These are phyloP conservation scores for Fusarium nygamai DNA, from an alignment of 2,329 filamentous ascomycete species.

Conservation along the genomic window DNA sequence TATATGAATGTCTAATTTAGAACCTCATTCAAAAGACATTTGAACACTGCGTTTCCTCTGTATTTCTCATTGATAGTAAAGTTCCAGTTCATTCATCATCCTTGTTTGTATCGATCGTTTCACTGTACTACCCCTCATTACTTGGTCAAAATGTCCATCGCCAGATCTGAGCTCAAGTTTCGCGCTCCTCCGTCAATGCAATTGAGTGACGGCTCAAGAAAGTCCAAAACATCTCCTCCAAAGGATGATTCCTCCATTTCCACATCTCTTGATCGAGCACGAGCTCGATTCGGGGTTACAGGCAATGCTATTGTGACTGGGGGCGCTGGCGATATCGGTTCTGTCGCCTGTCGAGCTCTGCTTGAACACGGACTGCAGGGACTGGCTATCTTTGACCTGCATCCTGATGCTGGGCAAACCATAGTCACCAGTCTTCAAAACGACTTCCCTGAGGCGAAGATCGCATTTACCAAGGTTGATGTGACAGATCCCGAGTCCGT, in stretches of 20 bases:
- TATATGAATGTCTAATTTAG: neutral
- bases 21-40: neutral
- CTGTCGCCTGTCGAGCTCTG: neutral
- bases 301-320: constrained; percentile 18
- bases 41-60: too few relatives aligned
- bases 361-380: constrained; percentile 11
- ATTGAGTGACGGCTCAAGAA: constrained; percentile 7
- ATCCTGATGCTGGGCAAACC: neutral
- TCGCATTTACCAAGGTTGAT: constrained; percentile 4
- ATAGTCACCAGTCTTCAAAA: neutral
- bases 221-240: neutral
- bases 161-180: constrained; percentile 11
- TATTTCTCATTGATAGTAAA: fast-evolving
- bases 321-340: constrained; percentile 8
- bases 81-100: too few relatives aligned
- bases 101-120: neutral
- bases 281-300: neutral
- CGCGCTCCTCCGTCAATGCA: constrained; percentile 13
- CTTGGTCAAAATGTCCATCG: neutral
- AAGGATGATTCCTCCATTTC: fast-evolving
- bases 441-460: neutral
- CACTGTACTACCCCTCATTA: neutral
- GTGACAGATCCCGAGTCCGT: constrained; percentile 1
- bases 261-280: neutral
- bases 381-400: constrained; percentile 10